A percentile compares a stretch with the other conserved stretches of the same genome.
phyloP scores from a whole-genome alignment of 2,329 filamentous ascomycete species.

The Arthroderma sp. region DNA sequence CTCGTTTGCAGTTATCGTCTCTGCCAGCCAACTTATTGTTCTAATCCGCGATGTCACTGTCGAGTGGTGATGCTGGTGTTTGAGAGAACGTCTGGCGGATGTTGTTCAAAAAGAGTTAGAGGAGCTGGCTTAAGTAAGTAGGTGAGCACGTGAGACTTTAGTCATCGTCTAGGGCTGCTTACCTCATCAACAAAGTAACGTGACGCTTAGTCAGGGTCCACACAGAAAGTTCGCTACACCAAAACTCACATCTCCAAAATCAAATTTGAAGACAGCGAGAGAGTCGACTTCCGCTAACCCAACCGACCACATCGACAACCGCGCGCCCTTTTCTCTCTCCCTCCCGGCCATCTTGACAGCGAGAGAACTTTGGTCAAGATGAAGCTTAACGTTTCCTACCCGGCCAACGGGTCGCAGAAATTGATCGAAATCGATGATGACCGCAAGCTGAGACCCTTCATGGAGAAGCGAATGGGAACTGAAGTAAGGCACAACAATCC shows the following conservation, averaged over 20 bases:
- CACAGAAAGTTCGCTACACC: conserved; percentile 29
- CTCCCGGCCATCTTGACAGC: conserved; percentile 38
- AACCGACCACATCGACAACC: conserved; percentile 23
- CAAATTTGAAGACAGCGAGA: conserved; percentile 15
- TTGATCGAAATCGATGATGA: conserved; percentile 99
- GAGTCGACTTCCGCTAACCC: conserved; percentile 8
- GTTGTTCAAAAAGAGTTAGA: neutral
- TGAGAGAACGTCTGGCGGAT: no score
- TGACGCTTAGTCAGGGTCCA: conserved; percentile 28
- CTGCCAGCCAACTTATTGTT: no score
- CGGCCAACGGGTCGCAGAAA: conserved; percentile 99
- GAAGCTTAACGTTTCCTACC: conserved; percentile 76
- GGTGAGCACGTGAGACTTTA: neutral
- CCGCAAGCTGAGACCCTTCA: conserved; percentile 96
- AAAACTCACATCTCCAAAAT: conserved; percentile 22
- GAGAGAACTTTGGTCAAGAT: conserved; percentile 45
- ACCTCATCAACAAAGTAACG: neutral
- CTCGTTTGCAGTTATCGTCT: no score
- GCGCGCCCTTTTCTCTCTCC: conserved; percentile 31
- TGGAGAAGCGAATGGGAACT: conserved; percentile 80
- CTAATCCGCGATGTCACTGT: no score
- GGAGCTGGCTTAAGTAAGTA: neutral
- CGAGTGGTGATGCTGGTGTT: neutral
- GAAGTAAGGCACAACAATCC: conserved; percentile 28
- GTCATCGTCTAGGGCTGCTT: conserved; percentile 15